Evolutionary conservation across 2,329 filamentous ascomycete genomes (phyloP).

Genomic region (Cladobotryum mycophilum): DNA sequence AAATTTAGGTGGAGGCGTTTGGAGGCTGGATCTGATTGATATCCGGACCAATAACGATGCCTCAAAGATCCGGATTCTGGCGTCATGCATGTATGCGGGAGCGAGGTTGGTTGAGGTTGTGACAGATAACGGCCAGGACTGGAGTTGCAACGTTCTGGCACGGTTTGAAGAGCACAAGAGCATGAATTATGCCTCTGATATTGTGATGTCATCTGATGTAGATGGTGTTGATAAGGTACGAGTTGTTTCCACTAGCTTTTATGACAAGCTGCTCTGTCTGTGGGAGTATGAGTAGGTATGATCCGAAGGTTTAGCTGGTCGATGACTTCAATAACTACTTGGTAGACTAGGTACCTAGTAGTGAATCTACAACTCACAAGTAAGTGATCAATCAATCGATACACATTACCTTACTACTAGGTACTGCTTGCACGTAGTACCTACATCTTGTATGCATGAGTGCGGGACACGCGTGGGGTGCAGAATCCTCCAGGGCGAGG

Average conservation of each 20-base stretch:
- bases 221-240: slow-evolving; percentile 24
- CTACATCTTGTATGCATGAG: no score
- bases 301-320: no score
- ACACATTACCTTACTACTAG: no score
- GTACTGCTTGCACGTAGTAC: no score
- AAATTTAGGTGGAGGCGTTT: slow-evolving; percentile 75
- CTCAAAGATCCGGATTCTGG: slow-evolving; percentile 52
- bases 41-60: slow-evolving; percentile 18
- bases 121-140: slow-evolving; percentile 35
- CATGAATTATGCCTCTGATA: slow-evolving; percentile 90
- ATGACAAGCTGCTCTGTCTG: slow-evolving; percentile 63
- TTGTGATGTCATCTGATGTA: slow-evolving; percentile 34
- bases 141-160: slow-evolving; percentile 59
- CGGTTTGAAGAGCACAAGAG: slow-evolving; percentile 81
- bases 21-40: slow-evolving; percentile 65
- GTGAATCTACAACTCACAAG: no score
- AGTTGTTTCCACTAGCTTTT: slow-evolving; percentile 70
- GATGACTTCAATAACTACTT: no score
- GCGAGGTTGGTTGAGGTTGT: slow-evolving; percentile 54
- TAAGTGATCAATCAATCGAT: no score
- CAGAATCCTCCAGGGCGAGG: no score
- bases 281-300: slow-evolving; percentile 42
- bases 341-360: no score
- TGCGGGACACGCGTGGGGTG: no score
- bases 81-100: slow-evolving; percentile 92